Base-by-base conservation (phyloP, 139 green algal species). In the Closterium sp. region DNA sequence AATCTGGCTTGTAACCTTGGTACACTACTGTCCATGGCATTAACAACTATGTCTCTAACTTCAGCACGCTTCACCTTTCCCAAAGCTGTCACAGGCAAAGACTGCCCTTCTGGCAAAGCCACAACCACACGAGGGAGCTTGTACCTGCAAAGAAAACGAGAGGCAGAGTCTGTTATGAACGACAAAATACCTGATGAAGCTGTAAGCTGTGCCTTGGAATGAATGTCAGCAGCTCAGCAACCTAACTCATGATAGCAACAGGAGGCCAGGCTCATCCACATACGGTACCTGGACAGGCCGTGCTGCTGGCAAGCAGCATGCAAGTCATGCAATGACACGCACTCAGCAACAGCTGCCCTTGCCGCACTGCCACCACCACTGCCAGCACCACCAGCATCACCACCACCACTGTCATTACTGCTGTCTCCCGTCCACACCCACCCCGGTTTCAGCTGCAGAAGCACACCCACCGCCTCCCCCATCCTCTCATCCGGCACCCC, bases 401-500 rank as follows among this genome's bases (percentile, higher is more conserved):
- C 27, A 28, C 79, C 24, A 28, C 79, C 27, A 28, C 79, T 86
- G 79, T 28, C 27, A n/a, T 28, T 86, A n/a, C 79, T 86, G 79
- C 79, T 30, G 79, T 22, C 1, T 21, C 28, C 85, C 85, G 28
- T 7, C 85, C 85, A 87, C 28, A 30, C 28, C 96, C 96, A 97
- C 22, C 95, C 95, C 0, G 88, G 88, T 13, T 42, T 62, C 24
- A 98, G 93, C 85, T 96, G 94, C 29, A 98, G 45, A 3, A 96
- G 91, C 4, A 95, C 97, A 7, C 95, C 90, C 24, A 98, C 97
- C 34, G 92, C 84, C 94, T 99, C 97, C 0, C 97, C 97, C 13
- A 98, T 92, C 0, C 97, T 91, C 45, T 87, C 90, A 89, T 99
- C 94, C 9, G 97, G 95, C 34, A 98, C 73, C 4, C 97, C 97